Evolutionary conservation across 2,329 filamentous ascomycete genomes (phyloP).

Genomic region (Fusarium sp.): DNA sequence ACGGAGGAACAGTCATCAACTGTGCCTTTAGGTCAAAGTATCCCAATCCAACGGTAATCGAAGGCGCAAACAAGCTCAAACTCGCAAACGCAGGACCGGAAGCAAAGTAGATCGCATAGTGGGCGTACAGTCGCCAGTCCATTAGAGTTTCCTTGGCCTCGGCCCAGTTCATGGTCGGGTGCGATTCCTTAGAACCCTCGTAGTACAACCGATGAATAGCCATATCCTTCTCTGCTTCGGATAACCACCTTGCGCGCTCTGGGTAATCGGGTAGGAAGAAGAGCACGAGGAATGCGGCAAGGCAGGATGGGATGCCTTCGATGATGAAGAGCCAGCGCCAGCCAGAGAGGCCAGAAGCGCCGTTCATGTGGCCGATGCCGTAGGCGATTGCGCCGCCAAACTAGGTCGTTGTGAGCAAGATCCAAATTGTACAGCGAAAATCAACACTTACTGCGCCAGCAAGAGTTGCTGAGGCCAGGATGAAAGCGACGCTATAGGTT

Average conservation of each 20-base stretch:
- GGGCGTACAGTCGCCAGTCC: slow-evolving; percentile 77
- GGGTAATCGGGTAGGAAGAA: slow-evolving; percentile 80
- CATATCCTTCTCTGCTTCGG: slow-evolving; percentile 71
- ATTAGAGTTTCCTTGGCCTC: slow-evolving; percentile 80
- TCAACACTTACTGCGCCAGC: slow-evolving; percentile 70
- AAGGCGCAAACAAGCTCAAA: slow-evolving; percentile 74
- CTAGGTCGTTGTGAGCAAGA: slow-evolving; percentile 35
- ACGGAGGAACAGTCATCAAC: slow-evolving; percentile 77
- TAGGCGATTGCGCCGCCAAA: slow-evolving; percentile 82
- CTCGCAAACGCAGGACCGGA: slow-evolving; percentile 70
- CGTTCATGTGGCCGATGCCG: slow-evolving; percentile 80
- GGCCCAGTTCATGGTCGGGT: slow-evolving; percentile 73
- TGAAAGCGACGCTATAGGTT: slow-evolving; percentile 71
- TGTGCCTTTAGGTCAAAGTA: slow-evolving; percentile 70
- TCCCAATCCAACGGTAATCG: slow-evolving; percentile 69
- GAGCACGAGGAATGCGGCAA: slow-evolving; percentile 74
- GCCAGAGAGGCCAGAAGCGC: slow-evolving; percentile 70
- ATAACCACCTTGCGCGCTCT: slow-evolving; percentile 75
- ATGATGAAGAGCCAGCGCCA: slow-evolving; percentile 79
- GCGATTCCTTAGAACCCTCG: slow-evolving; percentile 69
- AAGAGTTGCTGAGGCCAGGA: slow-evolving; percentile 78
- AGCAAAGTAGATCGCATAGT: slow-evolving; percentile 71
- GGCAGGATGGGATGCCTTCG: slow-evolving; percentile 75
- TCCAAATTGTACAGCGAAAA: too few relatives aligned
- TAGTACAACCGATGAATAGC: slow-evolving; percentile 60